Conservation (phyloP, 164 flowering plant genomes). For the Pachysandra terminalis region DNA sequence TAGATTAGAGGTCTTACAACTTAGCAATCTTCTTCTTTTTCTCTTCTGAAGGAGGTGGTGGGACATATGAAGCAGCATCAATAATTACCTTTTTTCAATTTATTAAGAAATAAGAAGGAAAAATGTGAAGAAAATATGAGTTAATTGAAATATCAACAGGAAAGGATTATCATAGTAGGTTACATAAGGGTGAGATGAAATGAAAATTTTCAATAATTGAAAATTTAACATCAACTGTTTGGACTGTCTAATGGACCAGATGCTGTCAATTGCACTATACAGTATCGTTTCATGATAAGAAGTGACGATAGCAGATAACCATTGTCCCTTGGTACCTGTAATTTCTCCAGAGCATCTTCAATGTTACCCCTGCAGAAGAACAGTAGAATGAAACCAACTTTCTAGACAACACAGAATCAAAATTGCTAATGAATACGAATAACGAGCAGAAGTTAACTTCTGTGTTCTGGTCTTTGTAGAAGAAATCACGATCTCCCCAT, state of each 20-base stretch:
- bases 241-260: not conserved
- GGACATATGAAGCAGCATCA: constrained; percentile 94
- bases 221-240: too few relatives aligned
- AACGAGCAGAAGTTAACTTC: constrained; percentile 46
- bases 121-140: not conserved
- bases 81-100: constrained; percentile 64
- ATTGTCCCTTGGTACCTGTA: constrained; percentile 55
- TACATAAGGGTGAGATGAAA: not conserved
- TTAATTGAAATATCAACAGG: constrained; percentile 1
- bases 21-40: constrained; percentile 82
- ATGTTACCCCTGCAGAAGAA: constrained; percentile 81
- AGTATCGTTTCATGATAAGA: not conserved
- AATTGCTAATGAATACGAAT: constrained; percentile 9
- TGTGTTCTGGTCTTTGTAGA: constrained; percentile 96
- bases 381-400: constrained; percentile 15
- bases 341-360: constrained; percentile 81
- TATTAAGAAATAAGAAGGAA: not conserved
- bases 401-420: constrained; percentile 12
- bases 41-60: constrained; percentile 96
- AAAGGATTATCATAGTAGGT: not conserved
- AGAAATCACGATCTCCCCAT: constrained; percentile 92
- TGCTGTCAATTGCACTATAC: not conserved
- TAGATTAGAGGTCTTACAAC: constrained; percentile 44
- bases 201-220: not conserved
- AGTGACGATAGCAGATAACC: not conserved